Percentiles rank a stretch among this genome's conserved stretches.
Conservation (phyloP, 768 basidiomycete genomes). For the Lactarius sanguifluus region DNA sequence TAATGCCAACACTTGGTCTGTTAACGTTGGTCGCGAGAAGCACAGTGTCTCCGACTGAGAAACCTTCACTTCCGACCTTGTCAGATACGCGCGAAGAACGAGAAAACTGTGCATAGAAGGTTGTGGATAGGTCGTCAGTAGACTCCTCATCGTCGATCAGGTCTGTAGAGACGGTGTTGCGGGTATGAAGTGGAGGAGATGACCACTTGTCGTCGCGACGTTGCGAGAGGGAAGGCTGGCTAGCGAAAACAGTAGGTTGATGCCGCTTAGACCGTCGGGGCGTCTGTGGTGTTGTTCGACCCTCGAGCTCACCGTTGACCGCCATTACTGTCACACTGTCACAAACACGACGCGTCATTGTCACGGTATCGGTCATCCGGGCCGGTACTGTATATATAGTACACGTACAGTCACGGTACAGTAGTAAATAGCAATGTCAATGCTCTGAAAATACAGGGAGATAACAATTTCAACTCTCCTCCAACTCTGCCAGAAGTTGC, state of each 20-base stretch:
- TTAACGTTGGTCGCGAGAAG: conserved; percentile 49
- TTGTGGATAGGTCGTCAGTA: conserved; percentile 8
- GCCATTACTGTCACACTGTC: not conserved
- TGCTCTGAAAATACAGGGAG: no score
- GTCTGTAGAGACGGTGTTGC: conserved; percentile 25
- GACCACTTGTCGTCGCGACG: conserved; percentile 20
- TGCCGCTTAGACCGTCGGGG: conserved; percentile 28
- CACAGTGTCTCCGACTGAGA: conserved; percentile 65
- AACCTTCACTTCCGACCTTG: not conserved
- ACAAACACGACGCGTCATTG: conserved; percentile 4
- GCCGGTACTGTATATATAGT: not conserved
- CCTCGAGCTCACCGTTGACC: not conserved
- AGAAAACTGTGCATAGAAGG: conserved; percentile 21
- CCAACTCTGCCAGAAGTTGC: conserved; percentile 19
- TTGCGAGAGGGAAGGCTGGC: conserved; percentile 3
- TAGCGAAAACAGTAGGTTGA: conserved; percentile 23
- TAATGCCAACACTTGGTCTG: conserved; percentile 65
- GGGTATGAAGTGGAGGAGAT: conserved; percentile 21
- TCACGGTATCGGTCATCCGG: not conserved
- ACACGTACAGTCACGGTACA: no score
- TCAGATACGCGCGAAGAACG: conserved; percentile 15
- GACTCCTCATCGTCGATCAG: conserved; percentile 27
- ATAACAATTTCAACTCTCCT: not conserved
- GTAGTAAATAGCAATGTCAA: no score
- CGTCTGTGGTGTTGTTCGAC: conserved; percentile 17